These are phyloP conservation scores for Chaetomium fimeti DNA, from an alignment of 495 filamentous ascomycete species.

Conservation along the genomic window DNA sequence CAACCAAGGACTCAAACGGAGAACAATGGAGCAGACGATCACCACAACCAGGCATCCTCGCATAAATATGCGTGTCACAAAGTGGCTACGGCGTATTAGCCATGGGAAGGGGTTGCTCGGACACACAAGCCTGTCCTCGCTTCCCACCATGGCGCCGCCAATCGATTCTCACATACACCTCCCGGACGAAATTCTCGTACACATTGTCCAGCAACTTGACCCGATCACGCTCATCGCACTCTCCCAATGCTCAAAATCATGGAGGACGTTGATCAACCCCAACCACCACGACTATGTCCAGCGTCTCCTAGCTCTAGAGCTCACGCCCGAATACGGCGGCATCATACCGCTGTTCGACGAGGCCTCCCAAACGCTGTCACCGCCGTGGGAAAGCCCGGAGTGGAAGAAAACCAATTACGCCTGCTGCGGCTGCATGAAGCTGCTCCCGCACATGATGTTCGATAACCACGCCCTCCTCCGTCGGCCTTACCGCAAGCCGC, in stretches of 20 bases:
- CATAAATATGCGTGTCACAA: background rate
- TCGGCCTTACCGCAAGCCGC: slow-evolving; percentile 26
- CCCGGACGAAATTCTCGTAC: slow-evolving; percentile 20
- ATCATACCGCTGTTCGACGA: slow-evolving; percentile 24
- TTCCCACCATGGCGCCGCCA: slow-evolving; percentile 3
- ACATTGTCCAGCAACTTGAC: slow-evolving; percentile 17
- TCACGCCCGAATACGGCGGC: slow-evolving; percentile 27
- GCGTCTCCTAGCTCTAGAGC: slow-evolving; percentile 32
- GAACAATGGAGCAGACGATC: background rate
- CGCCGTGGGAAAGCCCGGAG: slow-evolving; percentile 6
- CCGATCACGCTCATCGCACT: slow-evolving; percentile 26
- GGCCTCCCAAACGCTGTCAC: slow-evolving; percentile 9
- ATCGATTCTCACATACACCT: background rate
- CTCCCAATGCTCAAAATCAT: slow-evolving; percentile 19
- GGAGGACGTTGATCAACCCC: slow-evolving; percentile 22
- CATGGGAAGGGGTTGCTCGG: no score
- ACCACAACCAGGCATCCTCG: background rate
- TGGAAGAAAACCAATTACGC: slow-evolving; percentile 31
- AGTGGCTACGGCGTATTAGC: no score
- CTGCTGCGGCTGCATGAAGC: slow-evolving; percentile 31
- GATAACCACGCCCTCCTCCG: slow-evolving; percentile 28
- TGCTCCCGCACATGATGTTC: slow-evolving; percentile 30
- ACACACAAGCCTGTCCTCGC: background rate
- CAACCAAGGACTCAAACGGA: background rate
- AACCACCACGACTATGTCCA: slow-evolving; percentile 20